Conservation (phyloP, 306 rosid genomes). For the Cercis canadensis region DNA sequence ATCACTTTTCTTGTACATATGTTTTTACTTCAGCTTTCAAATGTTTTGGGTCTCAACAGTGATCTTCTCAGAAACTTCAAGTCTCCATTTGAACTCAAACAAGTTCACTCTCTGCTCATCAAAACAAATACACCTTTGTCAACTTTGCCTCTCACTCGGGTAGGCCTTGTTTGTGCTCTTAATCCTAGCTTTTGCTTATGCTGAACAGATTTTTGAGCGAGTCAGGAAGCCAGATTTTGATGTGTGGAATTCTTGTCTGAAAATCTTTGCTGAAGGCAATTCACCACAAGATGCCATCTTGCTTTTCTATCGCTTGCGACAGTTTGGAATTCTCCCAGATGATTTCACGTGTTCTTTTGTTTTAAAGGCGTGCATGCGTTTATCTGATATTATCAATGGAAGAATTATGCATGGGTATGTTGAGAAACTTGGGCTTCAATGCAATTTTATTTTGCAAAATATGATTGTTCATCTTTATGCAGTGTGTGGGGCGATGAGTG, state of each 20-base stretch:
- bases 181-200: conserved; percentile 49
- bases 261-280: conserved; percentile 44
- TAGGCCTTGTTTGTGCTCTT: conserved; percentile 53
- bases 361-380: conserved; percentile 52
- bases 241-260: conserved; percentile 59
- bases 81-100: conserved; percentile 63
- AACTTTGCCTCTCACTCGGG: conserved; percentile 51
- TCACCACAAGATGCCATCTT: conserved; percentile 44
- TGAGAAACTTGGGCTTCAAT: conserved; percentile 57
- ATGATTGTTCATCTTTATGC: conserved; percentile 54
- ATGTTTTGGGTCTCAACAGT: background rate
- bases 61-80: conserved; percentile 53
- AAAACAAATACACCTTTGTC: conserved; percentile 53
- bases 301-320: conserved; percentile 46
- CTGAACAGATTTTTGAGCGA: conserved; percentile 41
- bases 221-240: conserved; percentile 23
- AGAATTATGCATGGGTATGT: conserved; percentile 55
- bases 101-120: conserved; percentile 60
- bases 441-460: conserved; percentile 51
- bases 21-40: too few species aligned
- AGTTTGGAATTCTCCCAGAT: conserved; percentile 45
- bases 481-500: conserved; percentile 35
- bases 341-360: conserved; percentile 55
- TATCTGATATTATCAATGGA: conserved; percentile 48
- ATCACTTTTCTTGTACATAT: too few species aligned